Percentiles rank a stretch among this genome's conserved stretches.
These are phyloP conservation scores for Linum trigynum DNA, from an alignment of 345 rosid species.

Conservation along the genomic window DNA sequence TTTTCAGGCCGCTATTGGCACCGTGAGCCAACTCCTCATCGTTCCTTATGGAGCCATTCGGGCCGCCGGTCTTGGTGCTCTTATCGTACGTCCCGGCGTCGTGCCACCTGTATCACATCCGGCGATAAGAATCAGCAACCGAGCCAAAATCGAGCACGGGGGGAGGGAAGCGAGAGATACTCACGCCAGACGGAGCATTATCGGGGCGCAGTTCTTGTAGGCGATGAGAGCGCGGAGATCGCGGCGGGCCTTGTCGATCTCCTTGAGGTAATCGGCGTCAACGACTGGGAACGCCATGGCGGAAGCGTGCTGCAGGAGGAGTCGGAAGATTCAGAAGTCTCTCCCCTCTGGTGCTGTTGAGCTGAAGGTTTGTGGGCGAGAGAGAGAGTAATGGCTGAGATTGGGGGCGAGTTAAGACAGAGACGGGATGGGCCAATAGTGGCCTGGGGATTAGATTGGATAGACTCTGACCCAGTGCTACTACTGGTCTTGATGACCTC, in stretches of 20 bases:
- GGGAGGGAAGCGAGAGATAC: not conserved
- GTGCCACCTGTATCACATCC: slow-evolving; percentile 59
- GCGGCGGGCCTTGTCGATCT: slow-evolving; percentile 84
- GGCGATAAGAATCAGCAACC: not conserved
- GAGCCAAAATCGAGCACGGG: not conserved
- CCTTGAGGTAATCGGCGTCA: slow-evolving; percentile 72
- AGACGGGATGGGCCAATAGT: too few relatives aligned
- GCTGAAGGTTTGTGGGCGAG: too few relatives aligned
- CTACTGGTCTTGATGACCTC: too few relatives aligned
- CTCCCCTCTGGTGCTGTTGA: too few relatives aligned
- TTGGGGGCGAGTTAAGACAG: too few relatives aligned
- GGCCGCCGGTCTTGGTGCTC: slow-evolving; percentile 73
- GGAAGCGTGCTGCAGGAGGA: too few relatives aligned
- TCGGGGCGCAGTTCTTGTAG: slow-evolving; percentile 78
- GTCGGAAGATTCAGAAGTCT: too few relatives aligned
- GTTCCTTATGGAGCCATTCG: slow-evolving; percentile 83
- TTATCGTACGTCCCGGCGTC: slow-evolving; percentile 91
- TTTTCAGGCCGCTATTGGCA: slow-evolving; percentile 69
- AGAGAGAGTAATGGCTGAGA: too few relatives aligned
- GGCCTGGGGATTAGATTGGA: too few relatives aligned
- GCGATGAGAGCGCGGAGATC: slow-evolving; percentile 88
- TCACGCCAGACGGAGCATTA: slow-evolving; percentile 95
- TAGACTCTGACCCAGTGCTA: too few relatives aligned
- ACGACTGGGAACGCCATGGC: slow-evolving; percentile 67
- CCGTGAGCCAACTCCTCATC: slow-evolving; percentile 74